Percentiles rank a stretch among this genome's conserved stretches.
Conservation (phyloP, 169 alveolate species). For the Perkinsus olseni region DNA sequence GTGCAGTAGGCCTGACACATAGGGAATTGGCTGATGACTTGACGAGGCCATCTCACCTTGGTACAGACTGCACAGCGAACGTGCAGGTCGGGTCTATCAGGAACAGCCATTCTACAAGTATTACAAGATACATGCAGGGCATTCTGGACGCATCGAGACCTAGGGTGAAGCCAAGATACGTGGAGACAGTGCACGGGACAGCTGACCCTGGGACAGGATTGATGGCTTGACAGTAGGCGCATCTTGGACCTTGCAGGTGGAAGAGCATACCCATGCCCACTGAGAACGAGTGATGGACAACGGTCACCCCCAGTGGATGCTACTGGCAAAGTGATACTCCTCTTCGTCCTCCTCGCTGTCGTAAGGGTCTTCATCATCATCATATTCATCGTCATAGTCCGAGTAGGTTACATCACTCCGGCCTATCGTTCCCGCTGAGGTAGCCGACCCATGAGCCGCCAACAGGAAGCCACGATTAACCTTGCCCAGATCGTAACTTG, state of each 20-base stretch:
- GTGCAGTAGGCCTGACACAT: not conserved
- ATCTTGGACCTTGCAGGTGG: too few species aligned
- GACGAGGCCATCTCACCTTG: not conserved
- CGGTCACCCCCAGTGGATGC: too few species aligned
- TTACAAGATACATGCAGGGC: conserved; percentile 10
- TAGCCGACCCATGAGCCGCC: not conserved
- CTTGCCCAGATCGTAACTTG: not conserved
- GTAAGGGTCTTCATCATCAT: not conserved
- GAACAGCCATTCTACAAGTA: not conserved
- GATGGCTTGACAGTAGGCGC: too few species aligned
- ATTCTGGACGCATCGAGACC: not conserved
- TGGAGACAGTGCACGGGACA: too few species aligned
- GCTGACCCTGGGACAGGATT: too few species aligned
- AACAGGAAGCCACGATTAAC: not conserved
- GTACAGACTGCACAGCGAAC: conserved; percentile 11
- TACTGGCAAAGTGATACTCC: too few species aligned
- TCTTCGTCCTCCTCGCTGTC: too few species aligned
- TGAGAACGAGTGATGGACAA: too few species aligned
- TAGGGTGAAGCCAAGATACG: not conserved
- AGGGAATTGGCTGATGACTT: not conserved
- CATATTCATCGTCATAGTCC: not conserved
- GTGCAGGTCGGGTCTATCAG: conserved; percentile 8
- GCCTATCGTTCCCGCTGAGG: not conserved
- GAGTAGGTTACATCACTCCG: not conserved
- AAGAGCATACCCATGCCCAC: too few species aligned